These are phyloP conservation scores for Saccharum officinarum DNA, from an alignment of 176 grass and related monocot species.

Conservation along the genomic window DNA sequence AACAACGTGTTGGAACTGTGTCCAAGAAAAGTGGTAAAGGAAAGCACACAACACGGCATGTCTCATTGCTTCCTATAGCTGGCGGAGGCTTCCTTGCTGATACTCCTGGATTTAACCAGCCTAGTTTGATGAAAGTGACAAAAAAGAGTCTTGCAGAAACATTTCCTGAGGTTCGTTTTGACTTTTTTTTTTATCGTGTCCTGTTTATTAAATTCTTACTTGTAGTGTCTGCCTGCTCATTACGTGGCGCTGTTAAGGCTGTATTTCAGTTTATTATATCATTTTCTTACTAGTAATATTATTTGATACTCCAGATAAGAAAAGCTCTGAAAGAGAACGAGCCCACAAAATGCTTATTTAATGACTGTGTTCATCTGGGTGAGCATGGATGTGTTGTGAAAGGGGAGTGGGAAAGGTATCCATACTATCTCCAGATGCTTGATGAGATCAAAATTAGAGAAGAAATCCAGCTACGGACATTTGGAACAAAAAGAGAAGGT, in stretches of 20 bases:
- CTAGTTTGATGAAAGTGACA: constrained; percentile 92
- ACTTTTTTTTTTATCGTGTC: background rate
- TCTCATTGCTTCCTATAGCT: constrained; percentile 84
- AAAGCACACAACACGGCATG: constrained; percentile 94
- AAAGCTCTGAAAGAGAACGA: constrained; percentile 60
- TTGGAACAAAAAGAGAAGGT: constrained; percentile 92
- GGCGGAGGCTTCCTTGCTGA: constrained; percentile 88
- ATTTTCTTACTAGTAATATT: constrained; percentile 18
- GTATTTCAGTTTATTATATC: background rate
- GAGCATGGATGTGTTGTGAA: constrained; percentile 87
- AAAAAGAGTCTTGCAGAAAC: constrained; percentile 71
- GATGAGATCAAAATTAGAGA: constrained; percentile 98
- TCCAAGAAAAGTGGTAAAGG: constrained; percentile 95
- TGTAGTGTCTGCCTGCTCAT: background rate
- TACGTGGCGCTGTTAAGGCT: background rate
- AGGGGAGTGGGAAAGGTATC: constrained; percentile 94
- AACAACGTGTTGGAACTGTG: constrained; percentile 89
- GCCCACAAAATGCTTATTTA: constrained; percentile 76
- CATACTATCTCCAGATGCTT: constrained; percentile 93
- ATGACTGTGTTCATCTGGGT: constrained; percentile 85
- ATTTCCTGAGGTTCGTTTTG: constrained; percentile 76
- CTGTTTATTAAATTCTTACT: constrained; percentile 5
- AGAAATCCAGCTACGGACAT: constrained; percentile 85
- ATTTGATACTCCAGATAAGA: constrained; percentile 66
- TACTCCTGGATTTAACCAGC: constrained; percentile 98